Conservation (phyloP, 1,139 yeast genomes). For the Nadsonia starkeyi-henricii region DNA sequence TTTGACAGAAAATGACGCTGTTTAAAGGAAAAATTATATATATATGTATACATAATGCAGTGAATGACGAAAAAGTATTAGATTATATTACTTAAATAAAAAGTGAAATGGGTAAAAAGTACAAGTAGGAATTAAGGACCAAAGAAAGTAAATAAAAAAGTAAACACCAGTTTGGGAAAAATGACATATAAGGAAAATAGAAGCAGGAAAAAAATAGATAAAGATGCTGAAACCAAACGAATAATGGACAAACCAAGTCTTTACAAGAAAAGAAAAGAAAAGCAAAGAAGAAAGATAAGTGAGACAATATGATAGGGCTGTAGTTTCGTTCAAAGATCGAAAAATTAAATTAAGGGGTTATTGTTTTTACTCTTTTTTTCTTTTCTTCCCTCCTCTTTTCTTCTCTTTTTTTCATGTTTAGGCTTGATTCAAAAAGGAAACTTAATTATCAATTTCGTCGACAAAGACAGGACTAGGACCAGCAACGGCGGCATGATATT, state of each 20-base stretch:
- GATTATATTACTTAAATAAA: no score
- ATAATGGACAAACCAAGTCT: background rate
- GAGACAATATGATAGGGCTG: background rate
- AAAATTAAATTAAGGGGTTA: background rate
- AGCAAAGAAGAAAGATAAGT: background rate
- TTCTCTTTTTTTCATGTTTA: no score
- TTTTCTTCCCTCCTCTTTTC: background rate
- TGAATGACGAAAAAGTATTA: no score
- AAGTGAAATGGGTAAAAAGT: no score
- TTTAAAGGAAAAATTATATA: no score
- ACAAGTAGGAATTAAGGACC: no score
- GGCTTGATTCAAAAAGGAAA: slow-evolving; percentile 6
- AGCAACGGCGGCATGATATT: slow-evolving; percentile 60
- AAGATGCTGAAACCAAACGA: background rate
- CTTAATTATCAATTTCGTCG: slow-evolving; percentile 12
- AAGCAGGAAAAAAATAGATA: background rate
- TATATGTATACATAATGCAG: no score
- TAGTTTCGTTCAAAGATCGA: background rate
- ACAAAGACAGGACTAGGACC: slow-evolving; percentile 23
- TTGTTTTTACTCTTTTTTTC: background rate
- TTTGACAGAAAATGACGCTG: no score
- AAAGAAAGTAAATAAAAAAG: no score
- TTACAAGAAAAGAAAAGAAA: background rate
- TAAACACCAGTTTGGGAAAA: no score
- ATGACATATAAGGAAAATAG: no score